These are phyloP conservation scores for Salmacisia buchloeana DNA, from an alignment of 1,284 basidiomycete genomes.

Conservation along the genomic window DNA sequence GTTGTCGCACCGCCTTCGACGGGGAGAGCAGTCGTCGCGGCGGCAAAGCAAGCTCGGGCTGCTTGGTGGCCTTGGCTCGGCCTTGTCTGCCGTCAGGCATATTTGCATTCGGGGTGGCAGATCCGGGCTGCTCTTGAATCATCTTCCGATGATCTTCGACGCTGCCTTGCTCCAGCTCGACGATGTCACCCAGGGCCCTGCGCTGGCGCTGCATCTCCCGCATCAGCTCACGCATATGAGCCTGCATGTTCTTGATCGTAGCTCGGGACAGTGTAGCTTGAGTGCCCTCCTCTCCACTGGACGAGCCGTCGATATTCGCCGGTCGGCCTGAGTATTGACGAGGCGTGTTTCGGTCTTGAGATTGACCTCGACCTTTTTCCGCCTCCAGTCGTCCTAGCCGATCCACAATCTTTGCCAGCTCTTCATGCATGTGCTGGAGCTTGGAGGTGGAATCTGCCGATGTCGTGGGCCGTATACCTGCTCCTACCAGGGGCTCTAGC, in stretches of 20 bases:
- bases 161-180: neutral
- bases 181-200: neutral
- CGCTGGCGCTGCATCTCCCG: conserved; percentile 3
- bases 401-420: conserved; percentile 2
- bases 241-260: neutral
- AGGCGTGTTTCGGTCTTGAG: no score
- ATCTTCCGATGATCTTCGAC: neutral
- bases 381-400: neutral
- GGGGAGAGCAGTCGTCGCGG: neutral
- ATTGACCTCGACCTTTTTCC: neutral
- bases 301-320: no score
- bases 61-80: neutral
- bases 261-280: neutral
- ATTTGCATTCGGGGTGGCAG: no score
- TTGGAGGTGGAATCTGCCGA: neutral
- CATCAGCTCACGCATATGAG: conserved; percentile 3
- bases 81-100: no score
- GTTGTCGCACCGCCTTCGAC: neutral
- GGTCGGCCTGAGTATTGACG: no score
- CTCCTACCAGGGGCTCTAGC: no score
- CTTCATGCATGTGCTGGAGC: neutral
- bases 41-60: neutral
- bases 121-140: no score
- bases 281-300: neutral
- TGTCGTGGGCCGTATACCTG: neutral